These are phyloP conservation scores for Mortierella sp. DNA, from an alignment of 371 early-diverging fungal genomes.

Conservation along the genomic window DNA sequence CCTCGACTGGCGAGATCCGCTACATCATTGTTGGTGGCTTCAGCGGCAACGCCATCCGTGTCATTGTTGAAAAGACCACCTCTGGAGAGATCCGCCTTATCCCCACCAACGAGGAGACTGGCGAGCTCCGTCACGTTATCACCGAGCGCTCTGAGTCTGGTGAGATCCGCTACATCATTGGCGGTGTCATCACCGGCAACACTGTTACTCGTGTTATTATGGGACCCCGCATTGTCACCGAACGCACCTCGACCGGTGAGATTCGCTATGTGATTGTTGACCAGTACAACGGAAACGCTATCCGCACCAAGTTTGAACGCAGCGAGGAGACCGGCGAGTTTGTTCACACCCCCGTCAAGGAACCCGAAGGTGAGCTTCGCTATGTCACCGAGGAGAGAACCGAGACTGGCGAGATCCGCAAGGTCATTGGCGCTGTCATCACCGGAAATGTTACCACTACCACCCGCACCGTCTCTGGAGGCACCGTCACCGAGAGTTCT, in stretches of 20 bases:
- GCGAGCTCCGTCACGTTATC: slow-evolving; percentile 39
- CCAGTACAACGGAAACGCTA: slow-evolving; percentile 52
- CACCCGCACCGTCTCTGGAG: slow-evolving; percentile 36
- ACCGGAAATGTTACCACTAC: slow-evolving; percentile 52
- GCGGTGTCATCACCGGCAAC: slow-evolving; percentile 24
- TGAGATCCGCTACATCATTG: slow-evolving; percentile 45
- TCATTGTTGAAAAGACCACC: slow-evolving; percentile 25
- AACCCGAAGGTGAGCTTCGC: slow-evolving; percentile 56
- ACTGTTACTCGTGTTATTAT: slow-evolving; percentile 40
- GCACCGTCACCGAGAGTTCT: slow-evolving; percentile 6
- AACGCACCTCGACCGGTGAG: slow-evolving; percentile 50
- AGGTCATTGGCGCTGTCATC: slow-evolving; percentile 48
- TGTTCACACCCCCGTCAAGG: slow-evolving; percentile 54
- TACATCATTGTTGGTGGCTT: slow-evolving; percentile 46
- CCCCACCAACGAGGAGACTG: slow-evolving; percentile 38
- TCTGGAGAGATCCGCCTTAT: slow-evolving; percentile 39
- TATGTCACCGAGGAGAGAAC: slow-evolving; percentile 46
- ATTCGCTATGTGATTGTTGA: slow-evolving; percentile 51
- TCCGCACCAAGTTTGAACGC: slow-evolving; percentile 56
- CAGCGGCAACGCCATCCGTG: slow-evolving; percentile 49
- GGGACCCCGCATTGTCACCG: slow-evolving; percentile 51
- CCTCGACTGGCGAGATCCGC: slow-evolving; percentile 50
- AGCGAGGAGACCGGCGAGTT: slow-evolving; percentile 47
- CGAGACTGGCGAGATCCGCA: slow-evolving; percentile 54
- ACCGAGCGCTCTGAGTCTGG: slow-evolving; percentile 40